These are phyloP conservation scores for Trichoderma sp. DNA, from an alignment of 2,329 filamentous ascomycete genomes.

Conservation along the genomic window DNA sequence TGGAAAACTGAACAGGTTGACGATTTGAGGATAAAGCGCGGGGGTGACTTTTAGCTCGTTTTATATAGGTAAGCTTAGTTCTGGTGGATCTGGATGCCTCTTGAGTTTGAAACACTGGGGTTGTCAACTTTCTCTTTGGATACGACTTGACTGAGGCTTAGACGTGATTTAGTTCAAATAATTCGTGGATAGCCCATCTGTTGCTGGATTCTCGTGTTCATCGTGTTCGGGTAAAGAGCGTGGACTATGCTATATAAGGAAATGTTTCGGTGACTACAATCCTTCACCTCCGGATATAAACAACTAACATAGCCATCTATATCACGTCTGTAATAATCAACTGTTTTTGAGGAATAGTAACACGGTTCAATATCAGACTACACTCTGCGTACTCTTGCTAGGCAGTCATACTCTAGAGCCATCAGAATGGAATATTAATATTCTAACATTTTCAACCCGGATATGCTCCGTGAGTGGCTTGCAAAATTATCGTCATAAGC, in stretches of 20 bases:
- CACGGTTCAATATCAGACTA: background rate
- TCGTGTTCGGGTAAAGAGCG: background rate
- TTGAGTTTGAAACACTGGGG: background rate
- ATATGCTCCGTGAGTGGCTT: slow-evolving; percentile 21
- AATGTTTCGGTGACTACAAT: background rate
- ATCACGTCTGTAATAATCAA: background rate
- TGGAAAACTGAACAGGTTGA: background rate
- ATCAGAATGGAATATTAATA: background rate
- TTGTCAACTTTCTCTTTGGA: background rate
- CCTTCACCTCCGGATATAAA: background rate
- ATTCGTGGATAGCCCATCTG: background rate
- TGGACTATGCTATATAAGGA: background rate
- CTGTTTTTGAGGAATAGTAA: background rate
- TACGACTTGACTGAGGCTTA: background rate
- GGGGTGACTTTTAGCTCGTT: background rate
- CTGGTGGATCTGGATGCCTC: background rate
- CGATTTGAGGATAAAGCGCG: background rate
- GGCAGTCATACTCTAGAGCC: background rate
- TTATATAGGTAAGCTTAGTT: background rate
- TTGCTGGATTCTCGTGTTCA: background rate
- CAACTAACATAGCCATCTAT: background rate
- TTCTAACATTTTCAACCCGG: slow-evolving; percentile 22
- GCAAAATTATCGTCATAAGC: slow-evolving; percentile 26
- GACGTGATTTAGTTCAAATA: background rate
- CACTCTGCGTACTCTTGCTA: background rate